phyloP scores from a whole-genome alignment of 2,329 filamentous ascomycete genomes.

The Penicillium sp. region DNA sequence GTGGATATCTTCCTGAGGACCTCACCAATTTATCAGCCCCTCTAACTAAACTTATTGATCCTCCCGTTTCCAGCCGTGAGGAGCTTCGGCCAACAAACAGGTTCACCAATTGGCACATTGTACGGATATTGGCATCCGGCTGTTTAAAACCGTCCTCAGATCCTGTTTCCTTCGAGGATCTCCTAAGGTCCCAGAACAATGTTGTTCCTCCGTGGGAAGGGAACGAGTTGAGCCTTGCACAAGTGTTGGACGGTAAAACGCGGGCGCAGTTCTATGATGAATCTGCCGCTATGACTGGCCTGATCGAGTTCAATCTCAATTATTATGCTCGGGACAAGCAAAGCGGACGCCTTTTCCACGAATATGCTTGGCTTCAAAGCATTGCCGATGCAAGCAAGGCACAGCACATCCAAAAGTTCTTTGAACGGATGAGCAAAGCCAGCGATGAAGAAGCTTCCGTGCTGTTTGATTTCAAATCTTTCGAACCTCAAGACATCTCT shows the following conservation, averaged over 20 bases:
- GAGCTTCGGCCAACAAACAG: slow-evolving; percentile 29
- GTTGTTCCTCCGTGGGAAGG: slow-evolving; percentile 35
- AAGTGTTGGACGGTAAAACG: slow-evolving; percentile 21
- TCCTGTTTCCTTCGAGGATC: slow-evolving; percentile 44
- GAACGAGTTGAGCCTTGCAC: slow-evolving; percentile 15
- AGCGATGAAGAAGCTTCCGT: slow-evolving; percentile 9
- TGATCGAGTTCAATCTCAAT: slow-evolving; percentile 35
- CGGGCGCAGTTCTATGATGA: slow-evolving; percentile 34
- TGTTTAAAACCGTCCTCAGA: slow-evolving; percentile 45
- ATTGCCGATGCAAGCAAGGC: slow-evolving; percentile 38
- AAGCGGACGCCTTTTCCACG: slow-evolving; percentile 27
- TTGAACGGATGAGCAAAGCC: slow-evolving; percentile 19
- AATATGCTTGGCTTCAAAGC: slow-evolving; percentile 33
- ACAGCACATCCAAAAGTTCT: slow-evolving; percentile 33
- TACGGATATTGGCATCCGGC: slow-evolving; percentile 53
- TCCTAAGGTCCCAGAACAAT: slow-evolving; percentile 32
- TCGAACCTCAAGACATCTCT: slow-evolving; percentile 17
- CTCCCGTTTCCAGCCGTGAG: slow-evolving; percentile 16
- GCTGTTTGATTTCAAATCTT: slow-evolving; percentile 18
- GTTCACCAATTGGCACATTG: slow-evolving; percentile 39
- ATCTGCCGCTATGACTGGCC: slow-evolving; percentile 31
- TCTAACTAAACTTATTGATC: slow-evolving; percentile 23
- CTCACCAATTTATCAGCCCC: slow-evolving; percentile 21
- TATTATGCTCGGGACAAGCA: slow-evolving; percentile 24
- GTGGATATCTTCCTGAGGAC: slow-evolving; percentile 33